These are phyloP conservation scores for Phragmites australis DNA, from an alignment of 176 grass and related monocot genomes.

Conservation along the genomic window DNA sequence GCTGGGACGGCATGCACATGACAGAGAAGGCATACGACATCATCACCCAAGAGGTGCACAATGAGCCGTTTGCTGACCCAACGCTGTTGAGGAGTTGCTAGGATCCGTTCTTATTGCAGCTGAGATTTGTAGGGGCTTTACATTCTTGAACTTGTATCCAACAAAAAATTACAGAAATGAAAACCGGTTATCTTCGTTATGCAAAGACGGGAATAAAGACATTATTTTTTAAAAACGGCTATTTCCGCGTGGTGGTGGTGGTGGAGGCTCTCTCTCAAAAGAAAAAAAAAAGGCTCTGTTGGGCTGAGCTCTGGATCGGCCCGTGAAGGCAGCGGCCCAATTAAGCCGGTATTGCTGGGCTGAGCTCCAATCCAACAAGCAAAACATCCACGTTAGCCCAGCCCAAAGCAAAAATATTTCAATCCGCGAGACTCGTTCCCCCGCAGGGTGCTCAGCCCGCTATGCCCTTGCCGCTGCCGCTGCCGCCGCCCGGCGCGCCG, in stretches of 20 bases:
- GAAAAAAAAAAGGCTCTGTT: not conserved
- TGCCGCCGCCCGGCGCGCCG: not conserved
- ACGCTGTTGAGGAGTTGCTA: slow-evolving; percentile 34
- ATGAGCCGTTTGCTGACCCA: slow-evolving; percentile 39
- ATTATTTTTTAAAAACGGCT: too few relatives aligned
- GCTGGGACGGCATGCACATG: slow-evolving; percentile 63
- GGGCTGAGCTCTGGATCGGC: not conserved
- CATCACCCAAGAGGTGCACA: slow-evolving; percentile 45
- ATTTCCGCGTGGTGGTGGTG: too few relatives aligned
- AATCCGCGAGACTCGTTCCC: not conserved
- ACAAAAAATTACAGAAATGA: not conserved
- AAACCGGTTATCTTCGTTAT: not conserved
- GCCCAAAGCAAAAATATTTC: not conserved
- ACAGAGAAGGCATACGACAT: slow-evolving; percentile 49
- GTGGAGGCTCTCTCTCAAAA: not conserved
- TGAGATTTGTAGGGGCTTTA: not conserved
- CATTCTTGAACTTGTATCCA: not conserved
- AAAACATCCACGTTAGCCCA: too few relatives aligned
- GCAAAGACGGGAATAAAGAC: too few relatives aligned
- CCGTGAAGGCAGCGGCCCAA: not conserved
- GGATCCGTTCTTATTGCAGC: not conserved
- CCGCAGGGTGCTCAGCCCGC: not conserved
- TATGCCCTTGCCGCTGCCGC: slow-evolving; percentile 21
- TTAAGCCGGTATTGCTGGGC: not conserved
- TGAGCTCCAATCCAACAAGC: not conserved